phyloP scores from a whole-genome alignment of 1,139 yeast species.

The Scheffersomyces stambukii region DNA sequence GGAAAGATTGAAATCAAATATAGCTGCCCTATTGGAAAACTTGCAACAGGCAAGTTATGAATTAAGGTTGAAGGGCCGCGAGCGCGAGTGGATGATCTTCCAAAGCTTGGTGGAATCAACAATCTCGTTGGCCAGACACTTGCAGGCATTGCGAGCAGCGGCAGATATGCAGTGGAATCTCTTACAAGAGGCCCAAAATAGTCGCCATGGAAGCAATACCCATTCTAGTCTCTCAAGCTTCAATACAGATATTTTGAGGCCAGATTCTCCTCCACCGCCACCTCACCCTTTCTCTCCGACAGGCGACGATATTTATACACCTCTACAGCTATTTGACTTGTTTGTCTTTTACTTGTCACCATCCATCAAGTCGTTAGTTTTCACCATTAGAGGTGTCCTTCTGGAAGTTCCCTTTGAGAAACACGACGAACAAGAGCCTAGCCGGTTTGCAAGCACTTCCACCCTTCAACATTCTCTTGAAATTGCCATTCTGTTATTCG shows the following conservation, averaged over 20 bases:
- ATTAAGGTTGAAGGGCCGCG: constrained; percentile 50
- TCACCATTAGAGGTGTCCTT: constrained; percentile 60
- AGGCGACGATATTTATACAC: constrained; percentile 6
- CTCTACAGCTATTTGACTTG: constrained; percentile 52
- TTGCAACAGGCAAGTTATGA: constrained; percentile 67
- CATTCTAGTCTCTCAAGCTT: constrained; percentile 7
- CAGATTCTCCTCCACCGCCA: constrained; percentile 20
- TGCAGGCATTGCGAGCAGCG: constrained; percentile 67
- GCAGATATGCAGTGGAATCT: constrained; percentile 63
- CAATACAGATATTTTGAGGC: constrained; percentile 9
- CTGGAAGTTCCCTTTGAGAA: constrained; percentile 56
- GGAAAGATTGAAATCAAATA: constrained; percentile 35
- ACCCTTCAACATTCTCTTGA: constrained; percentile 48
- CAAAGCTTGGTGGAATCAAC: constrained; percentile 48
- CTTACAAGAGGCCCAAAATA: constrained; percentile 27
- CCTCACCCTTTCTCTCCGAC: constrained; percentile 11
- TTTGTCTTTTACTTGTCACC: constrained; percentile 71
- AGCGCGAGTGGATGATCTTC: constrained; percentile 46
- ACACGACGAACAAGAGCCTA: constrained; percentile 19
- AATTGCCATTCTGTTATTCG: constrained; percentile 52
- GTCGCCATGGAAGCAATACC: too few relatives aligned
- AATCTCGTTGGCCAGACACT: constrained; percentile 49
- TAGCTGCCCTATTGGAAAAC: constrained; percentile 35
- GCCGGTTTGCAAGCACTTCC: constrained; percentile 31
- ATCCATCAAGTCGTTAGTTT: constrained; percentile 62